A percentile compares a stretch with the other conserved stretches of the same genome.
Conservation (phyloP, 2,329 filamentous ascomycete genomes). For the Ceratocystis variospora region DNA sequence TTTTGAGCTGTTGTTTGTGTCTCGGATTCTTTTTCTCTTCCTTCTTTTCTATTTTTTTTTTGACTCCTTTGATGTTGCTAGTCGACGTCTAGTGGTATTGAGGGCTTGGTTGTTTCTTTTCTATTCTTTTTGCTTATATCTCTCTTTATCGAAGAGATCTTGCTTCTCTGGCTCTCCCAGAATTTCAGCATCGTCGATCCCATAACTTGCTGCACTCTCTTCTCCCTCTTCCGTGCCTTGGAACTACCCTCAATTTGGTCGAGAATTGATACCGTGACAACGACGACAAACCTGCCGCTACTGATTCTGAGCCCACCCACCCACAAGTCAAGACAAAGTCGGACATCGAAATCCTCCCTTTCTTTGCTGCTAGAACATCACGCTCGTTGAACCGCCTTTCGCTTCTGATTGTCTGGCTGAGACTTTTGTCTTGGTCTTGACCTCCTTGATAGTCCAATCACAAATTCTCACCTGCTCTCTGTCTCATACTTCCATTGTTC, state of each 20-base stretch:
- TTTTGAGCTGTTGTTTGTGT: not conserved
- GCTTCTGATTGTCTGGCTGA: not conserved
- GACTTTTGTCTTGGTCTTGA: not conserved
- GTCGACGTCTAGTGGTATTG: constrained; percentile 2
- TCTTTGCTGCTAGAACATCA: not conserved
- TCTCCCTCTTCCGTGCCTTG: not conserved
- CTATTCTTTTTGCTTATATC: not conserved
- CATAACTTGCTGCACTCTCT: not conserved
- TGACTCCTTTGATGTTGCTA: not conserved
- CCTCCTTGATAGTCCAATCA: not conserved
- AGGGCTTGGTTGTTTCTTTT: not conserved
- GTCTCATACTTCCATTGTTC: not conserved
- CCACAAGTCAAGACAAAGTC: not conserved
- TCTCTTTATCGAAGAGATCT: not conserved
- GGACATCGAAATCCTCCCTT: not conserved
- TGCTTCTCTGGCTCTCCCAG: not conserved
- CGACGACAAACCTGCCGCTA: no score
- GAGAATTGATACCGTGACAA: no score
- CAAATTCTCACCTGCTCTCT: not conserved
- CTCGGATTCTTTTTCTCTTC: not conserved
- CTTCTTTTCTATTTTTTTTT: not conserved
- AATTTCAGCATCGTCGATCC: not conserved
- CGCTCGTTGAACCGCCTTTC: not conserved
- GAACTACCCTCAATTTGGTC: no score
- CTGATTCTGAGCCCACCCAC: not conserved